Evolutionary conservation across 495 filamentous ascomycete species (phyloP).

Genomic region (Podospora tetraspora): DNA sequence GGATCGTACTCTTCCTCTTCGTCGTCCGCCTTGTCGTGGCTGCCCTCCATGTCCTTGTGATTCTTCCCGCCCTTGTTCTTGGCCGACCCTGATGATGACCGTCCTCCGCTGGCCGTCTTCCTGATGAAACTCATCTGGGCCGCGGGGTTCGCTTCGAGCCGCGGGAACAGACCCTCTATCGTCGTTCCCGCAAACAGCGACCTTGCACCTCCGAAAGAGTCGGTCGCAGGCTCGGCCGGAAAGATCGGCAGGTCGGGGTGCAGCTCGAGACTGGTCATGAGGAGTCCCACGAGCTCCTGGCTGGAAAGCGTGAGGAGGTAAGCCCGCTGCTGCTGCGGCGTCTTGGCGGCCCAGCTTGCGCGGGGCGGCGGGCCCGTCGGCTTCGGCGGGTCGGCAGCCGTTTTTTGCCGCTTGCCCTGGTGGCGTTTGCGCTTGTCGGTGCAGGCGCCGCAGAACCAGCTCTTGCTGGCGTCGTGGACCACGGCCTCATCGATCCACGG

Average conservation of each 20-base stretch:
- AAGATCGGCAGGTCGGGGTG: constrained; percentile 45
- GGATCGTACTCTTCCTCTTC: constrained; percentile 35
- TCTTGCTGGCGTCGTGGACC: constrained; percentile 53
- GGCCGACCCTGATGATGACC: constrained; percentile 3
- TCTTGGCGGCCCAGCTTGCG: constrained; percentile 44
- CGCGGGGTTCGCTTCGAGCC: constrained; percentile 33
- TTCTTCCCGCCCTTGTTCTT: constrained; percentile 9
- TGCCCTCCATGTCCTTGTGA: constrained; percentile 18
- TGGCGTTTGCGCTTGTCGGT: constrained; percentile 43
- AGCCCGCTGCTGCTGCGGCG: constrained; percentile 30
- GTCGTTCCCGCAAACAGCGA: constrained; percentile 32
- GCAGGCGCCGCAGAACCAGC: constrained; percentile 79
- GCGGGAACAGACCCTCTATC: constrained; percentile 33
- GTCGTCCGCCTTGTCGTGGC: constrained; percentile 11
- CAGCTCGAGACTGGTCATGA: constrained; percentile 27
- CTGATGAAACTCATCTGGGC: constrained; percentile 38
- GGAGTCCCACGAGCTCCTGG: constrained; percentile 29
- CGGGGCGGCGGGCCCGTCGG: constrained; percentile 13
- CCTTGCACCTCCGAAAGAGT: constrained; percentile 9
- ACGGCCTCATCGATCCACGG: constrained; percentile 70
- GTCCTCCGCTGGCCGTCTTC: constrained; percentile 27
- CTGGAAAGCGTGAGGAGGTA: constrained; percentile 37
- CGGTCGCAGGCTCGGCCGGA: constrained; percentile 14
- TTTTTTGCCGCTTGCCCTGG: constrained; percentile 32
- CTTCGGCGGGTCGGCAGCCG: constrained; percentile 5